phyloP scores from a whole-genome alignment of 768 basidiomycete species.

The Mycena maculata region DNA sequence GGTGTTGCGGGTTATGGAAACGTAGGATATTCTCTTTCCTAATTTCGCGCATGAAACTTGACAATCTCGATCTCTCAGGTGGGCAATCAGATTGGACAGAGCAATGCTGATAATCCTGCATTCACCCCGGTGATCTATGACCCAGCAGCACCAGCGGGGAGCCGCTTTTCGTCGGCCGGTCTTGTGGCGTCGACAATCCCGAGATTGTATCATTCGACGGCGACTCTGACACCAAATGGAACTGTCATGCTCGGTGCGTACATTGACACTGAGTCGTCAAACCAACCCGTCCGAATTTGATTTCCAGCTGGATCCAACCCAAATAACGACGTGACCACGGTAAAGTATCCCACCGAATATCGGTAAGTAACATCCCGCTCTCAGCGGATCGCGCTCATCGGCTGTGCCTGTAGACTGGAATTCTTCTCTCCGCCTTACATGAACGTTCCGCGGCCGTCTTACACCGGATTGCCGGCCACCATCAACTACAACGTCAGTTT shows the following conservation, averaged over 20 bases:
- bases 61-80: constrained; percentile 35
- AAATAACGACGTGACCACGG: constrained; percentile 44
- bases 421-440: constrained; percentile 57
- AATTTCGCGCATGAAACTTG: not conserved
- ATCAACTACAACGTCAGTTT: constrained; percentile 52
- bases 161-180: constrained; percentile 45
- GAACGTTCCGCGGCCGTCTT: constrained; percentile 47
- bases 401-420: constrained; percentile 46
- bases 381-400: not conserved
- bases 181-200: constrained; percentile 46
- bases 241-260: constrained; percentile 42
- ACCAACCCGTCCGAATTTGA: not conserved
- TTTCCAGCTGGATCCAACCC: constrained; percentile 59
- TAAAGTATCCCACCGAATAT: constrained; percentile 49
- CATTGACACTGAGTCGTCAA: not conserved
- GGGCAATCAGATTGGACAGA: constrained; percentile 46
- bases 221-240: constrained; percentile 45
- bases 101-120: constrained; percentile 53
- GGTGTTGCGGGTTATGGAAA: constrained; percentile 55
- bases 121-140: constrained; percentile 48
- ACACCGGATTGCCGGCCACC: constrained; percentile 49
- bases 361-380: constrained; percentile 21
- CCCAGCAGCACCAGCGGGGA: constrained; percentile 43
- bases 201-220: constrained; percentile 51
- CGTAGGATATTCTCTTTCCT: constrained; percentile 30